Base-by-base conservation (phyloP, 2,329 filamentous ascomycete species). In the Fusarium floridanum region DNA sequence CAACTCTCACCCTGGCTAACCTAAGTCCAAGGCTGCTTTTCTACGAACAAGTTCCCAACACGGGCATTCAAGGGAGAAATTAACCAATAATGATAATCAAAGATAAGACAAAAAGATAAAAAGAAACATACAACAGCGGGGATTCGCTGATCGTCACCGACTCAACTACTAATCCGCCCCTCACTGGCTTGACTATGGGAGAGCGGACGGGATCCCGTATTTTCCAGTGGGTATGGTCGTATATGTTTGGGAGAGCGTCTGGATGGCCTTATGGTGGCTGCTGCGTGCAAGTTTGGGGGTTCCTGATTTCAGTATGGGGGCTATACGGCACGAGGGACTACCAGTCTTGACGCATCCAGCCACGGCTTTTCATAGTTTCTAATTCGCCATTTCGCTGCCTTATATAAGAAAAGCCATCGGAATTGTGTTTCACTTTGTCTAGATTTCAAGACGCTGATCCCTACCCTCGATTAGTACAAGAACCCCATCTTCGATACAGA, bases 221-320 rank as follows among this genome's bases (percentile, higher is more conserved):
- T 50, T 27, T 50, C 45, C 45, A 50, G 45, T 50, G 45, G 45
- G 45, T 50, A 50, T 50, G 45, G 45, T 50, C 45, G 45, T 50
- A 50, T 50, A 24, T 50, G 45, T 24, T 50, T n/a, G 24, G 5
- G 8, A 50, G 22, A 11, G 4, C 1, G 8, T 27, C 24, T 10
- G 32, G 32, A 34, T 34, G 22, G 45, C 45, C 11, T 27, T 16
- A 50, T 27, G 22, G 11, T 10, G 7, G 22, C 43, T 27, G 7
- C 14, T 1, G 29, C 29, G 29, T 32, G 29, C 2, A 32, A 32
- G 29, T 32, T 10, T 32, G 29, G 29, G 29, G 29, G 29, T 10
- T 32, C 9, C 29, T 32, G 29, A 5, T 32, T 32, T 32, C 29
- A 32, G 29, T 32, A 32, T 32, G 4, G 29, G 29, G 29, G 29